A percentile compares a stretch with the other conserved stretches of the same genome.
phyloP scores from a whole-genome alignment of 1,139 yeast genomes.

The Saccharomyces hybrid region DNA sequence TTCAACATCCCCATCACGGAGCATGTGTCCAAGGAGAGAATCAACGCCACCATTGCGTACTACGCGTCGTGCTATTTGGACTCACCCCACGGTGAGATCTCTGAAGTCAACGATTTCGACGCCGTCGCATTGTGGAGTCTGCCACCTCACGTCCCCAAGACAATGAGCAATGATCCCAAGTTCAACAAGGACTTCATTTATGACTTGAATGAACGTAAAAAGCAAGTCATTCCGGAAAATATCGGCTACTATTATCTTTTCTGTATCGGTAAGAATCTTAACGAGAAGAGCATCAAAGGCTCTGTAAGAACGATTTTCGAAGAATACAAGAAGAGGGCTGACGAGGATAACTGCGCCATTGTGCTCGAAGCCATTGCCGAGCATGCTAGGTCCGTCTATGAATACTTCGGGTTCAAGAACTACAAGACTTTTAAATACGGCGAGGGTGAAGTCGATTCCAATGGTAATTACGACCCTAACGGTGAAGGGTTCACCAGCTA shows the following conservation, averaged over 20 bases:
- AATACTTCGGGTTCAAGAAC: slow-evolving; percentile 32
- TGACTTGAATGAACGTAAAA: slow-evolving; percentile 17
- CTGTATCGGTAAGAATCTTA: slow-evolving; percentile 28
- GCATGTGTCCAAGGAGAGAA: slow-evolving; percentile 18
- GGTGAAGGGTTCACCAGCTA: slow-evolving; percentile 30
- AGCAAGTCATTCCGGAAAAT: slow-evolving; percentile 21
- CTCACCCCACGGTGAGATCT: slow-evolving; percentile 25
- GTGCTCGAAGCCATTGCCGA: slow-evolving; percentile 33
- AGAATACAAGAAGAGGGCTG: slow-evolving; percentile 29
- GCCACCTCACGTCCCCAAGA: slow-evolving; percentile 24
- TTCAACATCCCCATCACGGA: slow-evolving; percentile 21
- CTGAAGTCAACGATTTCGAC: slow-evolving; percentile 28
- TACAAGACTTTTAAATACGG: slow-evolving; percentile 29
- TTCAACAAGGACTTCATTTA: slow-evolving; percentile 28
- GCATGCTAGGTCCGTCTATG: slow-evolving; percentile 31
- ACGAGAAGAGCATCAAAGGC: slow-evolving; percentile 23
- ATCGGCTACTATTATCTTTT: slow-evolving; percentile 28
- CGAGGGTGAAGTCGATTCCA: slow-evolving; percentile 25
- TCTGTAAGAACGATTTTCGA: slow-evolving; percentile 30
- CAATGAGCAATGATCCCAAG: slow-evolving; percentile 23
- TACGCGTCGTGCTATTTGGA: slow-evolving; percentile 22
- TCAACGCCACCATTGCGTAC: slow-evolving; percentile 20
- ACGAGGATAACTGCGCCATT: slow-evolving; percentile 27
- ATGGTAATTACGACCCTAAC: slow-evolving; percentile 23
- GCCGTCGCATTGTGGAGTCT: slow-evolving; percentile 29